These are phyloP conservation scores for Trichoderma polysporum DNA, from an alignment of 2,329 filamentous ascomycete species.

Conservation along the genomic window DNA sequence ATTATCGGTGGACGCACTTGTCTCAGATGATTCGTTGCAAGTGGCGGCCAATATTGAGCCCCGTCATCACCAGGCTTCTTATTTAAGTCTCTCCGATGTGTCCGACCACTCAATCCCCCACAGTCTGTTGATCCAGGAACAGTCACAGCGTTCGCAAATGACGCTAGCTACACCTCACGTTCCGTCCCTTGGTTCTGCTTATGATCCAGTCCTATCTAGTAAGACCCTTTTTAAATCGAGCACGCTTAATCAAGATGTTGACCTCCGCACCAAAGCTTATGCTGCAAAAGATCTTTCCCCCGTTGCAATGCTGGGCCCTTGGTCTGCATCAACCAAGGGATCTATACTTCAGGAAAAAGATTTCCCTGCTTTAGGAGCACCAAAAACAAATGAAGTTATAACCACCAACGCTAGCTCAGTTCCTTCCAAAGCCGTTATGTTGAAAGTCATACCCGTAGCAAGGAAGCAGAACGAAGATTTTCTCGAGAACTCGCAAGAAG, in stretches of 20 bases:
- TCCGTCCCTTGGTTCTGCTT: slow-evolving; percentile 28
- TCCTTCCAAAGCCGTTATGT: slow-evolving; percentile 37
- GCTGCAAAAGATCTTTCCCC: not conserved
- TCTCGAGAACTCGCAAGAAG: not conserved
- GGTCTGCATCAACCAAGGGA: slow-evolving; percentile 17
- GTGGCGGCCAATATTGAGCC: slow-evolving; percentile 19
- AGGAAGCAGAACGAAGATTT: slow-evolving; percentile 30
- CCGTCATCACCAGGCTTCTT: slow-evolving; percentile 26
- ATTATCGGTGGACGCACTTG: slow-evolving; percentile 66
- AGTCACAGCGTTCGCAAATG: slow-evolving; percentile 26
- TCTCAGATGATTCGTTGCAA: slow-evolving; percentile 55
- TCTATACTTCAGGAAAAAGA: slow-evolving; percentile 57
- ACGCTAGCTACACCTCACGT: slow-evolving; percentile 31
- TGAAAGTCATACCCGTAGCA: slow-evolving; percentile 36
- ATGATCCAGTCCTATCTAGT: slow-evolving; percentile 35
- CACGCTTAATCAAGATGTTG: slow-evolving; percentile 36
- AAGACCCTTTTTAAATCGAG: slow-evolving; percentile 33
- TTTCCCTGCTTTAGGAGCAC: slow-evolving; percentile 58
- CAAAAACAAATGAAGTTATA: slow-evolving; percentile 37
- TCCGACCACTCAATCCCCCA: slow-evolving; percentile 23
- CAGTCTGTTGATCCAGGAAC: slow-evolving; percentile 25
- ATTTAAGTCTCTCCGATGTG: not conserved
- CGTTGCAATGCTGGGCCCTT: not conserved
- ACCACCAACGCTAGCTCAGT: slow-evolving; percentile 33
- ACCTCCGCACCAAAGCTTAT: slow-evolving; percentile 26